Evolutionary conservation across 139 green algal genomes (phyloP).

Genomic region (Picochlorum costavermella): DNA sequence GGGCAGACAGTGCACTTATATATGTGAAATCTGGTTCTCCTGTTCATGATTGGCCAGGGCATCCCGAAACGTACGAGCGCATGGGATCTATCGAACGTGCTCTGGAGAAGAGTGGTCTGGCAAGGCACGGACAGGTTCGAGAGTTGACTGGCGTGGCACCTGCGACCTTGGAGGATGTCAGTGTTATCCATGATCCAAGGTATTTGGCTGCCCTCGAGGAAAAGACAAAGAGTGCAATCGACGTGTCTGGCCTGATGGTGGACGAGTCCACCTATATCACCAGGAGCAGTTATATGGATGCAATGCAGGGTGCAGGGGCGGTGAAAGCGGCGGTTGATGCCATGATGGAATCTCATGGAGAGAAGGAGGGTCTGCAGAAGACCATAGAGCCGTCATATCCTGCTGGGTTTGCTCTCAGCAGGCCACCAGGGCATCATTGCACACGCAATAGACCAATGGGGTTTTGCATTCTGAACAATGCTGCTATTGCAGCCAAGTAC

Average conservation of each 20-base stretch:
- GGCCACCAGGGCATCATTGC: conserved; percentile 83
- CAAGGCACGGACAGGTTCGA: not conserved
- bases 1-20: not conserved
- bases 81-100: conserved; percentile 41
- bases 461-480: conserved; percentile 80
- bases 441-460: conserved; percentile 37
- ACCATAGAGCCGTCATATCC: not conserved
- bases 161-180: conserved; percentile 26
- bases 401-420: conserved; percentile 62
- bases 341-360: conserved; percentile 16
- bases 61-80: conserved; percentile 47
- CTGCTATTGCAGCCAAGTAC: conserved; percentile 61
- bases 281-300: conserved; percentile 21
- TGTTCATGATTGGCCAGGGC: conserved; percentile 33
- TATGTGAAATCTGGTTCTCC: conserved; percentile 15
- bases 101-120: conserved; percentile 22
- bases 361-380: not conserved
- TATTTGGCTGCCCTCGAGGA: conserved; percentile 40
- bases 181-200: conserved; percentile 36
- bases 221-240: not conserved
- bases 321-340: conserved; percentile 31
- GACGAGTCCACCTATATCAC: conserved; percentile 16
- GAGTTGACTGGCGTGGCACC: conserved; percentile 18
- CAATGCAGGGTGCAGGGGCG: conserved; percentile 25
- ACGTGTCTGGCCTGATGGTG: not conserved